Base-by-base conservation (phyloP, 805 yeast species). In the Peterozyma xylosa region DNA sequence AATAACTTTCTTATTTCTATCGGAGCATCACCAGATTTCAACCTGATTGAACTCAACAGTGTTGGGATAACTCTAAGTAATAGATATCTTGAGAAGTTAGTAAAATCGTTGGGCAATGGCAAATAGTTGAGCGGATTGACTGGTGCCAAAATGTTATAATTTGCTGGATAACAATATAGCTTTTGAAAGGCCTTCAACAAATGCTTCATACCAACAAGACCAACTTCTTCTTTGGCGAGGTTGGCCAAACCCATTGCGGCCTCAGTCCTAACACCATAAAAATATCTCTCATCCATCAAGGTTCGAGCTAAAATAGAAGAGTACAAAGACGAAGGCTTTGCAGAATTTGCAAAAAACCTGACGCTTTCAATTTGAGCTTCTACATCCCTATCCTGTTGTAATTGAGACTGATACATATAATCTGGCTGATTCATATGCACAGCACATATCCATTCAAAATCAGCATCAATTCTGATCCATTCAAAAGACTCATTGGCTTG, bases 381-480 rank as follows among this genome's bases (percentile, higher is more conserved):
- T 15, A 93, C 95, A 57, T 93, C 99, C 49, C 96, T 68, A 62
- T 93, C 99, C 57, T 89, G 95, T 53, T 86, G 93, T 30, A 93
- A 65, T 56, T 93, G 99, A 0, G 98, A 86, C 1, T 88, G 86
- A 58, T 76, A 93, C 97, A 93, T 93, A 56, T 88, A 85, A 54
- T 89, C 97, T 0, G 96, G 95, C 62, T 90, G 96, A 52, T 82
- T 86, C 32, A 93, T 78, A 46, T 79, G 73, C 17, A 87, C 69
- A 51, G 76, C 78, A 48, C 95, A 87, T 41, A 93, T 83, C 99
- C 99, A 93, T 60, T 93, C 99, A 55, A 83, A 86, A 60, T 93
- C 99, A 0, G 97, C 90, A 64, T 93, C 99, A n/a, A 91, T 86
- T 53, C 99, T 72, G 34, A 93, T 73, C 99, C 99, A 93, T 55